phyloP scores from a whole-genome alignment of 1,139 yeast species.

The Blastobotrys aristatus region DNA sequence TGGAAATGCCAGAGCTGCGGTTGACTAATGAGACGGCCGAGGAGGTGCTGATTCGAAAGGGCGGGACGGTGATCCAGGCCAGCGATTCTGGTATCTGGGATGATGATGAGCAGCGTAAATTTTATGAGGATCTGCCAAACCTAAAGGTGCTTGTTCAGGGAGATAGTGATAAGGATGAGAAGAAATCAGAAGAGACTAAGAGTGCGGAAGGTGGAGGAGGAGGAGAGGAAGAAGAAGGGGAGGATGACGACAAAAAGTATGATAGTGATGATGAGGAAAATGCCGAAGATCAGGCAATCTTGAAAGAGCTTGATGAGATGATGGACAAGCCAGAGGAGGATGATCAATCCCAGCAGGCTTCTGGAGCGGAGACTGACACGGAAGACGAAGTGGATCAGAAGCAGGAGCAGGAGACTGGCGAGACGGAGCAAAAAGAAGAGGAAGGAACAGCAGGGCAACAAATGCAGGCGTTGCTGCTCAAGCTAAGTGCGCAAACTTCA shows the following conservation, averaged over 20 bases:
- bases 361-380: constrained; percentile 27
- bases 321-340: constrained; percentile 27
- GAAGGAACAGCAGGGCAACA: constrained; percentile 22
- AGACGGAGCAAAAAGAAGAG: constrained; percentile 23
- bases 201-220: constrained; percentile 6
- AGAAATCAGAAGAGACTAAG: constrained; percentile 13
- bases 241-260: constrained; percentile 14
- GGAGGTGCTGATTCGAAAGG: constrained; percentile 25
- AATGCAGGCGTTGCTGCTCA: constrained; percentile 11
- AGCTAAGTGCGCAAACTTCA: constrained; percentile 23
- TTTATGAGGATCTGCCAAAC: constrained; percentile 49
- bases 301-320: constrained; percentile 15
- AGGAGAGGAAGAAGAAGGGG: constrained; percentile 14
- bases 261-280: constrained; percentile 14
- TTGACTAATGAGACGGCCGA: constrained; percentile 24
- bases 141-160: constrained; percentile 28
- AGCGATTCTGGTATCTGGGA: constrained; percentile 55
- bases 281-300: constrained; percentile 12
- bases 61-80: constrained; percentile 21
- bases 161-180: constrained; percentile 16
- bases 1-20: constrained; percentile 36
- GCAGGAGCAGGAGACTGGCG: constrained; percentile 22
- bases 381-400: constrained; percentile 8
- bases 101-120: constrained; percentile 54
- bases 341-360: neutral